Conservation (phyloP, 768 basidiomycete species). For the Amanita subjunquillea region DNA sequence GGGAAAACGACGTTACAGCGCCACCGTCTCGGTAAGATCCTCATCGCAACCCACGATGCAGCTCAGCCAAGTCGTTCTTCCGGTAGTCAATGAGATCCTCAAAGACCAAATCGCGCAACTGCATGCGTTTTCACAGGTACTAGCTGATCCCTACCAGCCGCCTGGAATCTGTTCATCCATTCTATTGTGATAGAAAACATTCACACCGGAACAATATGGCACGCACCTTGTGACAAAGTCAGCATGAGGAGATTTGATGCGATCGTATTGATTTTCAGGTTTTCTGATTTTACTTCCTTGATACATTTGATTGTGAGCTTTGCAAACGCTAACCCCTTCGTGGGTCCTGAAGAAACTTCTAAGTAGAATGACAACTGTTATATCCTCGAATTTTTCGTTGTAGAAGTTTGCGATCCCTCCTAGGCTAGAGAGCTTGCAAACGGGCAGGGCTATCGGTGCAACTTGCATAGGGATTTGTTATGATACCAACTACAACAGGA, state of each 20-base stretch:
- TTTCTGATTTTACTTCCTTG: too few relatives aligned
- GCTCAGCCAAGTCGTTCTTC: neutral
- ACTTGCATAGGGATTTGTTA: too few relatives aligned
- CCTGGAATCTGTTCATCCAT: neutral
- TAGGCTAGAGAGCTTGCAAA: too few relatives aligned
- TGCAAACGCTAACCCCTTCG: too few relatives aligned
- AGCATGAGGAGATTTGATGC: neutral
- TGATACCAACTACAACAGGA: too few relatives aligned
- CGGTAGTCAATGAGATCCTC: constrained; percentile 63
- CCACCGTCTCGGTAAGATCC: constrained; percentile 53
- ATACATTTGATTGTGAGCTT: too few relatives aligned
- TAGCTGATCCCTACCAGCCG: neutral
- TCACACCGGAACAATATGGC: constrained; percentile 60
- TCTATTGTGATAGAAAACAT: constrained; percentile 49
- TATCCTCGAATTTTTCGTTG: too few relatives aligned
- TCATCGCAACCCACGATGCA: neutral
- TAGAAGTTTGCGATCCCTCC: too few relatives aligned
- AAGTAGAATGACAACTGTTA: too few relatives aligned
- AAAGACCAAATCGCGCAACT: constrained; percentile 69
- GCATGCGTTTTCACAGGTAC: constrained; percentile 85
- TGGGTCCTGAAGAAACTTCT: too few relatives aligned
- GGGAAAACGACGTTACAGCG: constrained; percentile 72
- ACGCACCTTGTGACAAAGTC: constrained; percentile 27
- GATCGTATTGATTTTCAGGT: too few relatives aligned
- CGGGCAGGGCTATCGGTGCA: too few relatives aligned